Base-by-base conservation (phyloP, 1,139 yeast species). In the Petasospora fabianii region DNA sequence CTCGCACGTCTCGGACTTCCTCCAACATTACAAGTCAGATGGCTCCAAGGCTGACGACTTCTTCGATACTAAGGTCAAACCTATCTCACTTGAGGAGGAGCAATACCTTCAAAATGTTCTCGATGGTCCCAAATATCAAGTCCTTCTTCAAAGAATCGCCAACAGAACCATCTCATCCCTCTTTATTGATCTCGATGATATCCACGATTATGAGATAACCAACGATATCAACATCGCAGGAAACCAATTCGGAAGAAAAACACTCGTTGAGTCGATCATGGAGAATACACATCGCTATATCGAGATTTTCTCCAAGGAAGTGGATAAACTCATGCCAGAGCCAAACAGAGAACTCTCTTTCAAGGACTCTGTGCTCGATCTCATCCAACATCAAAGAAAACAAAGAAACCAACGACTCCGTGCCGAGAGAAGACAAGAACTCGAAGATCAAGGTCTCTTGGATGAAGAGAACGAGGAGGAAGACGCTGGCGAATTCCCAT, bases 291-390 rank as follows among this genome's bases (percentile, higher is more conserved):
- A 80, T 53, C 84, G 87, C 53, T 92, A 82, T 54, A 64, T 80
- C 27, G 97, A 90, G 53, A 60, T 92, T 27, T 84, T 92, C 58
- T 74, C 87, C 41, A 67, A 69, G 33, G 82, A 80, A 9, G 76
- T 85, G 35, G 98, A 94, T 62, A 80, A 77, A 40, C 64, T 86
- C 42, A 76, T 92, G 78, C 98, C 98, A 0, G 71, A 71, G 44
- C 87, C 97, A 17, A 81, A 94, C 3, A 72, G 70, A 40, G 92
- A 86, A 49, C 70, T 90, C 38, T 68, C 81, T 35, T 86, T 84
- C 61, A 80, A 80, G 52, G 97, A 88, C 59, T 96, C 87, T 52
- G 97, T 92, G 10, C 68, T 94, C 53, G 98, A 94, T 58, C 95
- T 92, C 43, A 87, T 94, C 44, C 71, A 90, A 50, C 90, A 86